phyloP scores from a whole-genome alignment of 2,329 filamentous ascomycete genomes.

The Fulvia fulva region DNA sequence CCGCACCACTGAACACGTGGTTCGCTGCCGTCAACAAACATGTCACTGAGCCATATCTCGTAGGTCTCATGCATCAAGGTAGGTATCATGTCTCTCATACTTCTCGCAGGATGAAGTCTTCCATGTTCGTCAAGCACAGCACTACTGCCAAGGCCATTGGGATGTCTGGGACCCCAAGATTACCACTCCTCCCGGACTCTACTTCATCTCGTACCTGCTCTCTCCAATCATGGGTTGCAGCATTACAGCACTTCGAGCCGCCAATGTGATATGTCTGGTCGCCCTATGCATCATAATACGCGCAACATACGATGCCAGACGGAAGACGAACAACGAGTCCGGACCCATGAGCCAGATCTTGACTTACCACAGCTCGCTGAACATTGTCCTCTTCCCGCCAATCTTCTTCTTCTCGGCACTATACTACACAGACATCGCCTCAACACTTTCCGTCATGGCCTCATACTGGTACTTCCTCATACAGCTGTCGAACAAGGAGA shows the following conservation, averaged over 20 bases:
- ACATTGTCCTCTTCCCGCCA: conserved; percentile 79
- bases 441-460: conserved; percentile 69
- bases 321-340: conserved; percentile 13
- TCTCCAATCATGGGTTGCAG: conserved; percentile 39
- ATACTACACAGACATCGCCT: conserved; percentile 91
- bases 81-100: conserved; percentile 23
- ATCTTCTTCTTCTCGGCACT: conserved; percentile 94
- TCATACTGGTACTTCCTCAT: conserved; percentile 56
- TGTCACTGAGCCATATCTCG: conserved; percentile 58
- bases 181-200: conserved; percentile 86
- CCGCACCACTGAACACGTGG: conserved; percentile 28
- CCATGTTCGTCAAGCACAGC: conserved; percentile 85
- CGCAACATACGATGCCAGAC: conserved; percentile 25
- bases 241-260: conserved; percentile 34
- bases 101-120: conserved; percentile 71
- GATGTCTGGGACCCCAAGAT: conserved; percentile 91
- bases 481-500: conserved; percentile 25
- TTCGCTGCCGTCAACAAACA: conserved; percentile 40
- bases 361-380: conserved; percentile 59
- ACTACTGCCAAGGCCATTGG: conserved; percentile 74
- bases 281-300: conserved; percentile 31
- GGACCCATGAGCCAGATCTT: conserved; percentile 13
- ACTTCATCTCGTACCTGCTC: conserved; percentile 39
- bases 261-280: conserved; percentile 39
- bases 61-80: conserved; percentile 34